phyloP scores from a whole-genome alignment of 192 early-diverging fungal species.

The Coemansia sp. region DNA sequence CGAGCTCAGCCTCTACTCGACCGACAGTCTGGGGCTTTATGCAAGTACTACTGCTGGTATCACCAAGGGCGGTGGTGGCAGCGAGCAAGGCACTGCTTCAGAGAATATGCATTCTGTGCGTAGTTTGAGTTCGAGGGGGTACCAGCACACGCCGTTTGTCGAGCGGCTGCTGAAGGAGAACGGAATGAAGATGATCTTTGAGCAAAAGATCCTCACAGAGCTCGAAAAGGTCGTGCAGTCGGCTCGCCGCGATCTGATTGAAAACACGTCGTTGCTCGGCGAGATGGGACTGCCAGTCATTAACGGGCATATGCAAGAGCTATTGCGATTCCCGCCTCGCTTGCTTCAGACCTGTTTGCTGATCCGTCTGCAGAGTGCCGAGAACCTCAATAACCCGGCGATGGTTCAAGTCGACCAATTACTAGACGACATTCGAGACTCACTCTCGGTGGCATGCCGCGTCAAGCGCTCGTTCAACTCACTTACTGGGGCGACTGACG shows the following conservation, averaged over 20 bases:
- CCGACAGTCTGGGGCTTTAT: constrained; percentile 11
- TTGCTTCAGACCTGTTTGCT: constrained; percentile 81
- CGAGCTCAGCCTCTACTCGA: constrained; percentile 43
- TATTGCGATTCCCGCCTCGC: constrained; percentile 76
- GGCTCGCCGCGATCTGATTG: constrained; percentile 69
- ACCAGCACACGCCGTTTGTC: constrained; percentile 68
- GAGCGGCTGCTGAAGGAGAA: constrained; percentile 84
- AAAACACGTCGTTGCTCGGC: constrained; percentile 62
- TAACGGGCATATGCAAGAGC: constrained; percentile 65
- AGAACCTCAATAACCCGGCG: constrained; percentile 42
- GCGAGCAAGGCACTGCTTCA: not conserved
- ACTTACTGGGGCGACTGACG: constrained; percentile 60
- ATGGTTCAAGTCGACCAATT: constrained; percentile 68
- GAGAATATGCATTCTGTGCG: not conserved
- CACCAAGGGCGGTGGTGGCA: not conserved
- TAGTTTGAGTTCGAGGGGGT: constrained; percentile 18
- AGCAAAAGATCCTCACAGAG: constrained; percentile 65
- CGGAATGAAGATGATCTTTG: constrained; percentile 75
- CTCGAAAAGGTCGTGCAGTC: constrained; percentile 62
- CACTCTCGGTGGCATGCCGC: constrained; percentile 67
- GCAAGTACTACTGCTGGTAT: constrained; percentile 38
- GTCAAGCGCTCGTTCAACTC: constrained; percentile 72
- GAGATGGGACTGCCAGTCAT: constrained; percentile 74
- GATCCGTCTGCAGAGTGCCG: constrained; percentile 67
- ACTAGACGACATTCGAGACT: constrained; percentile 76